Evolutionary conservation across 495 filamentous ascomycete species (phyloP).

Genomic region (Podospora conica): DNA sequence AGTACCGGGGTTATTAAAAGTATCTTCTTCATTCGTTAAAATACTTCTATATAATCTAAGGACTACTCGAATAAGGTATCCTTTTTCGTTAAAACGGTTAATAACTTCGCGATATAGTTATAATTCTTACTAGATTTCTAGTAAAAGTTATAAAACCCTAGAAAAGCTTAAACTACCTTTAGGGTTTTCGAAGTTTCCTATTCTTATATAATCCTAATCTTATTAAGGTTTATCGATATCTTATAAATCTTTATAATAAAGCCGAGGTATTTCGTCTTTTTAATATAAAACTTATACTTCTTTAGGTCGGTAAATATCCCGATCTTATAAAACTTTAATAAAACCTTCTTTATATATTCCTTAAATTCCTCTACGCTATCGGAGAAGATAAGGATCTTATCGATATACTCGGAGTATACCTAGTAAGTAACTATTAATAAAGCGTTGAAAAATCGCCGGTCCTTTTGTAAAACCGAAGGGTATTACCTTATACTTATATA

Average conservation of each 20-base stretch:
- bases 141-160: conserved; percentile 12
- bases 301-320: conserved; percentile 22
- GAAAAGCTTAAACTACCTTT: conserved; percentile 6
- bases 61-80: background rate
- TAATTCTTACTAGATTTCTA: conserved; percentile 6
- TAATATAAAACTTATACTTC: conserved; percentile 26
- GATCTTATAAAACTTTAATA: conserved; percentile 9
- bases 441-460: too few species aligned
- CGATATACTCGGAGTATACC: conserved; percentile 37
- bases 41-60: too few species aligned
- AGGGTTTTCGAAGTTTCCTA: background rate
- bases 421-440: too few species aligned
- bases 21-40: too few species aligned
- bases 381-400: conserved; percentile 10
- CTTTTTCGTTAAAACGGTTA: conserved; percentile 4
- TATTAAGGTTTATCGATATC: background rate
- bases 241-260: conserved; percentile 18
- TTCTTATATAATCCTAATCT: background rate
- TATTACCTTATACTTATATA: too few species aligned
- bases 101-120: background rate
- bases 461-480: too few species aligned
- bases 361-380: background rate
- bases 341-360: conserved; percentile 2
- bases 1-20: too few species aligned
- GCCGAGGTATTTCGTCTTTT: conserved; percentile 20